Evolutionary conservation across 225 moss, liverwort and hornwort species (phyloP), one percentile per base, ranked within the genome.

Genomic region (Marchantia paleacea): DNA sequence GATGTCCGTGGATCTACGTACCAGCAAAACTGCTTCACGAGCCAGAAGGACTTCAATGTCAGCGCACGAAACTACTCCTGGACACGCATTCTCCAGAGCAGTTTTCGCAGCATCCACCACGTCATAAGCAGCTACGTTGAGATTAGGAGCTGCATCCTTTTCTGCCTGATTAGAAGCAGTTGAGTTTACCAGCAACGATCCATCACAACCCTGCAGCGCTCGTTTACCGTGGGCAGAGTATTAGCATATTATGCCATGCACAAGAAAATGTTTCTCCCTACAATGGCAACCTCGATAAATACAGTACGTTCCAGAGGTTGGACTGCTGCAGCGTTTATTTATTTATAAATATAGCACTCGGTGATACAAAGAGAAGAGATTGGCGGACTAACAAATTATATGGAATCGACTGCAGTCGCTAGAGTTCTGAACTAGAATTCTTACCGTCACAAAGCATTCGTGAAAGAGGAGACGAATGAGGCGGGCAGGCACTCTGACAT

Each of bases 31-130:
- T 28, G 85, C 80, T 26, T 88, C 88, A 53, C 88, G 88, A 67
- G 88, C 55, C 26, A 81, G 55, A 3, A 85, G 80, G 75, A 50
- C 85, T 49, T 80, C 62, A 58, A 88, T 88, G 49, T 88, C 88
- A 47, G 88, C 85, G 51, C 88, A 88, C 0, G 88, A 88, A 26
- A 88, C 88, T 25, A 85, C 58, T 67, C 88, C 88, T 16, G 88
- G 88, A 75, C 88, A 88, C 30, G 66, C 13, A 0, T 39, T n/a
- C 65, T 88, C 88, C 50, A 88, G 60, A 60, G 78, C 69, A 10
- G 85, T 64, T 73, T 88, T 88, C 5, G 83, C 83, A 25, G 24
- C 60, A 73, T 85, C 88, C 18, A 88, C 78, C 30, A 83, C 55
- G 20, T 72, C 69, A 66, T 58, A 83, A 14, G 76, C 85, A 55